Evolutionary conservation across 352 stramenopile species (phyloP), one percentile per base, ranked within the genome.

Genomic region (Pythium rhizo-oryzae): DNA sequence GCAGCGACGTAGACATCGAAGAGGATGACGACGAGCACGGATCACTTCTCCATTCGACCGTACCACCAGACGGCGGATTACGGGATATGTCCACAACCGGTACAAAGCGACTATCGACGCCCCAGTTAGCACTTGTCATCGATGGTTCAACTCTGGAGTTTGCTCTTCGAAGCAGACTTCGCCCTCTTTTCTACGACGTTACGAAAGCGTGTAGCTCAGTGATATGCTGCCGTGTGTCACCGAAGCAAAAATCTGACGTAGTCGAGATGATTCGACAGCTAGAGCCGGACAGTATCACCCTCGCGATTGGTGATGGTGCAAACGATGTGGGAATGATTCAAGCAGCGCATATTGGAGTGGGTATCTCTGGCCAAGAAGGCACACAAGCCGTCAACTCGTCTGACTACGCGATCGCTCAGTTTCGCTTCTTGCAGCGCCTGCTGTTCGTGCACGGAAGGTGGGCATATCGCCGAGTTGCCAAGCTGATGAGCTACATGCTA

Each of bases 291-390:
- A 89, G 80, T 50, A 84, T 95, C 56, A 98, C 91, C n/a, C 74
- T 98, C 9, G 85, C 90, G 15, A 98, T 98, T 37, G 93, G 96
- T n/a, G 96, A 99, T 72, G 96, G 96, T 55, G 96, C 94, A n/a
- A 99, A 99, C 78, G 96, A 99, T 62, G 96, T 99, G 8, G 90
- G 86, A 33, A 99, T 99, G 96, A 98, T 99, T 43, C 91, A 98
- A 70, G 79, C 87, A 16, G 92, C 90, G 3, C 89, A 98, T 66
- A 87, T 98, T 56, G 94, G 93, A 49, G 90, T 98, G 19, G 94
- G 93, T 8, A 98, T 98, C 56, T 95, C 81, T 24, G 94, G 94
- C 0, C 89, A 97, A 63, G 94, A 98, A 76, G 94, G 94, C 56
- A 82, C 90, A 8, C 96, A 98, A 69, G 89, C 96, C 9, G 94